Percentiles rank a stretch among this genome's conserved stretches.
Evolutionary conservation across 23 red algal species (phyloP).

Genomic region (Gracilaria vermiculophylla): DNA sequence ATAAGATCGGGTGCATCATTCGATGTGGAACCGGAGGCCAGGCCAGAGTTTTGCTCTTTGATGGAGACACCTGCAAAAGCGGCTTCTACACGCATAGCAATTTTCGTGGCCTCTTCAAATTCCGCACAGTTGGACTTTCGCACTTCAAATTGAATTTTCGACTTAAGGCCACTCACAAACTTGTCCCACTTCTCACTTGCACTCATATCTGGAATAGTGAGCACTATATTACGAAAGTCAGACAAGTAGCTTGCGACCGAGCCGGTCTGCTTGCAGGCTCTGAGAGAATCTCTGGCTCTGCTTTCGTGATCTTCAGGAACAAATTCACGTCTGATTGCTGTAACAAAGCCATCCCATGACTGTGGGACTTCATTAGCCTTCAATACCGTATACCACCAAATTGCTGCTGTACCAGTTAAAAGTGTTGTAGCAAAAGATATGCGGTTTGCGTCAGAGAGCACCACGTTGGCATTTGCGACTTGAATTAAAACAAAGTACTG

Average conservation of each 20-base stretch:
- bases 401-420: slow-evolving; percentile 26
- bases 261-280: not conserved
- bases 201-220: slow-evolving; percentile 39
- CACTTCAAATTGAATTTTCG: too few species aligned
- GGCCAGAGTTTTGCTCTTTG: too few species aligned
- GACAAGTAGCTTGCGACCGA: slow-evolving; percentile 28
- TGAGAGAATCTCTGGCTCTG: too few species aligned
- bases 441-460: too few species aligned
- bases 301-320: slow-evolving; percentile 37
- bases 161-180: slow-evolving; percentile 7
- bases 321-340: not conserved
- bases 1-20: not conserved
- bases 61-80: not conserved
- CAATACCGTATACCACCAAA: slow-evolving; percentile 23
- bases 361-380: too few species aligned
- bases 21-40: too few species aligned
- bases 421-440: slow-evolving; percentile 18
- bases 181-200: slow-evolving; percentile 31
- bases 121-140: too few species aligned
- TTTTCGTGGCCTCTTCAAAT: too few species aligned
- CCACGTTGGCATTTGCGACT: not conserved
- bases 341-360: slow-evolving; percentile 21
- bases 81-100: too few species aligned
- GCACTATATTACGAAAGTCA: slow-evolving; percentile 5
- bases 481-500: slow-evolving; percentile 33